Evolutionary conservation across 257 asterid genomes (phyloP).

Genomic region (Ophiorrhiza pumila): DNA sequence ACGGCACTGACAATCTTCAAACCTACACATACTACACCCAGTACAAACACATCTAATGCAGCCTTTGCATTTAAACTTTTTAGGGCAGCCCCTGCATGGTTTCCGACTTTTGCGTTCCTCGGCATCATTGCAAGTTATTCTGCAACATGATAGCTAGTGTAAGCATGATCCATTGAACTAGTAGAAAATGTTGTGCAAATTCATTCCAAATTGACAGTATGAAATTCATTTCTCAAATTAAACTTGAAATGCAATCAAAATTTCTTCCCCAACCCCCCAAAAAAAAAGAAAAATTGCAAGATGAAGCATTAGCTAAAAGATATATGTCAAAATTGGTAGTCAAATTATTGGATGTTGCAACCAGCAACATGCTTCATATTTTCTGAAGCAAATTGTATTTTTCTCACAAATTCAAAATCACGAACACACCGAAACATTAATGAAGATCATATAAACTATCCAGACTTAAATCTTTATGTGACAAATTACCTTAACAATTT

Average conservation of each 20-base stretch:
- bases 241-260: neutral
- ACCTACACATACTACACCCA: constrained; percentile 42
- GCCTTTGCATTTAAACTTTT: constrained; percentile 26
- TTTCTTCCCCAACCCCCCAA: neutral
- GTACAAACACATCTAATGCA: constrained; percentile 42
- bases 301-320: neutral
- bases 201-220: neutral
- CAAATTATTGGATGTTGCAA: neutral
- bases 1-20: constrained; percentile 34
- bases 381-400: neutral
- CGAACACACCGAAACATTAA: neutral
- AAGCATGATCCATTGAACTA: neutral
- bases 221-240: neutral
- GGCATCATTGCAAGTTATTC: constrained; percentile 25
- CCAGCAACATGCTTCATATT: neutral
- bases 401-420: neutral
- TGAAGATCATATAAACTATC: neutral
- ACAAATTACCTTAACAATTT: neutral
- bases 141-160: neutral
- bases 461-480: neutral
- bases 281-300: no score
- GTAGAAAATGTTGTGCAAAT: neutral
- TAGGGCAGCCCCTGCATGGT: constrained; percentile 32
- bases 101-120: constrained; percentile 37
- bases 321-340: neutral